A percentile compares a stretch with the other conserved stretches of the same genome.
Conservation (phyloP, 192 early-diverging fungal species). For the Coemansia sp. region DNA sequence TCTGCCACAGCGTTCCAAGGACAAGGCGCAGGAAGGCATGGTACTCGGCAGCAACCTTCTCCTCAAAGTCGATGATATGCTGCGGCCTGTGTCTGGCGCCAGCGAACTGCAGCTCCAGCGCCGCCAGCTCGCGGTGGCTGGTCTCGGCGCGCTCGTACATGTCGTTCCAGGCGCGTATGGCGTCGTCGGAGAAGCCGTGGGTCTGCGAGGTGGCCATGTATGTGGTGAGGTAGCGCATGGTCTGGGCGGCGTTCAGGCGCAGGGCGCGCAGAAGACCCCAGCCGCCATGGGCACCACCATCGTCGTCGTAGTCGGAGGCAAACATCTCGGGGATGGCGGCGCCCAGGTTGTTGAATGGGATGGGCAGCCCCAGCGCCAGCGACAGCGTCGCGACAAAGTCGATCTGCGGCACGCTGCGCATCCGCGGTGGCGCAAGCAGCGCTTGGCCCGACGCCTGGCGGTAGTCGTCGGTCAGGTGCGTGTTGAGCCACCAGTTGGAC, state of each 20-base stretch:
- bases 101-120: conserved; percentile 1
- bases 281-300: conserved; percentile 1
- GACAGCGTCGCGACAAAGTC: conserved; percentile 88
- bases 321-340: conserved; percentile 86
- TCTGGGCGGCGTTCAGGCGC: conserved; percentile 66
- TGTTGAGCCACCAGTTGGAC: conserved; percentile 39
- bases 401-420: conserved; percentile 82
- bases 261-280: conserved; percentile 58
- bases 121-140: conserved; percentile 30
- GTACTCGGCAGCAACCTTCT: conserved; percentile 40
- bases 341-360: conserved; percentile 94
- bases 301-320: conserved; percentile 20
- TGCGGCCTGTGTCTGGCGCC: conserved; percentile 1
- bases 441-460: neutral
- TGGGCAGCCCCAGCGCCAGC: conserved; percentile 76
- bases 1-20: conserved; percentile 69
- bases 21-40: conserved; percentile 60
- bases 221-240: conserved; percentile 48
- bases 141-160: conserved; percentile 33
- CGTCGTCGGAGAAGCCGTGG: conserved; percentile 48
- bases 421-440: conserved; percentile 18
- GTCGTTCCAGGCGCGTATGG: conserved; percentile 27
- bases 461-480: conserved; percentile 40
- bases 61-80: conserved; percentile 30
- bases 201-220: conserved; percentile 33